These are phyloP conservation scores for Astrothelium subdiscretum DNA, from an alignment of 495 filamentous ascomycete species.

Conservation along the genomic window DNA sequence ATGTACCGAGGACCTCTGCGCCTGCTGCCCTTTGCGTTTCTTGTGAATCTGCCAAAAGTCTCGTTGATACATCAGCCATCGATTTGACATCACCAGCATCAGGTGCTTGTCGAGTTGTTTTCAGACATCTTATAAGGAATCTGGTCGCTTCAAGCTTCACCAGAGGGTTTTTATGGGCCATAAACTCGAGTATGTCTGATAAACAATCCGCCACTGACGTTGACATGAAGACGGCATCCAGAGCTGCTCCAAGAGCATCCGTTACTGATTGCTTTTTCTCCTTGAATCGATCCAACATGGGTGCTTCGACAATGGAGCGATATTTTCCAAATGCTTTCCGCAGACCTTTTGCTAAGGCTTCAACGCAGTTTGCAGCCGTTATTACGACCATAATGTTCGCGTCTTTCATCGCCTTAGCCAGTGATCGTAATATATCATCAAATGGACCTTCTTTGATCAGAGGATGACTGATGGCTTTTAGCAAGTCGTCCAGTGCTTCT, in stretches of 20 bases:
- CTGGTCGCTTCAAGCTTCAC: slow-evolving; percentile 90
- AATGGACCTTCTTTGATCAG: slow-evolving; percentile 86
- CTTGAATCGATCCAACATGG: slow-evolving; percentile 89
- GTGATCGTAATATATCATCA: slow-evolving; percentile 62
- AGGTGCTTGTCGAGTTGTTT: slow-evolving; percentile 72
- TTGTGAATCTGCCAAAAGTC: slow-evolving; percentile 76
- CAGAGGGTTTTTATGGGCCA: slow-evolving; percentile 92
- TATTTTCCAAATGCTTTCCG: slow-evolving; percentile 70
- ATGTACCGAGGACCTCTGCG: slow-evolving; percentile 80
- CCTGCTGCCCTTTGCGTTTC: slow-evolving; percentile 77
- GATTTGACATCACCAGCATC: slow-evolving; percentile 69
- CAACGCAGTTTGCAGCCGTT: slow-evolving; percentile 86
- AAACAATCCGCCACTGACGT: slow-evolving; percentile 72
- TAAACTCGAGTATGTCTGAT: slow-evolving; percentile 74
- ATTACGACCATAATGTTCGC: slow-evolving; percentile 94
- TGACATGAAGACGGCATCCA: slow-evolving; percentile 76
- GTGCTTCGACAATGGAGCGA: slow-evolving; percentile 61
- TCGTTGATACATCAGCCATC: slow-evolving; percentile 77
- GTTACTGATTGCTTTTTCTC: slow-evolving; percentile 89
- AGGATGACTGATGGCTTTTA: slow-evolving; percentile 67
- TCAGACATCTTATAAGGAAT: slow-evolving; percentile 78
- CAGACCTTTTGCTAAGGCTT: slow-evolving; percentile 80
- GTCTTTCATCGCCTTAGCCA: slow-evolving; percentile 97
- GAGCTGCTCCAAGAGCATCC: slow-evolving; percentile 72
- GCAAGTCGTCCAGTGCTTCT: slow-evolving; percentile 78